phyloP scores from a whole-genome alignment of 495 filamentous ascomycete species.

The Haplographium delicatum region DNA sequence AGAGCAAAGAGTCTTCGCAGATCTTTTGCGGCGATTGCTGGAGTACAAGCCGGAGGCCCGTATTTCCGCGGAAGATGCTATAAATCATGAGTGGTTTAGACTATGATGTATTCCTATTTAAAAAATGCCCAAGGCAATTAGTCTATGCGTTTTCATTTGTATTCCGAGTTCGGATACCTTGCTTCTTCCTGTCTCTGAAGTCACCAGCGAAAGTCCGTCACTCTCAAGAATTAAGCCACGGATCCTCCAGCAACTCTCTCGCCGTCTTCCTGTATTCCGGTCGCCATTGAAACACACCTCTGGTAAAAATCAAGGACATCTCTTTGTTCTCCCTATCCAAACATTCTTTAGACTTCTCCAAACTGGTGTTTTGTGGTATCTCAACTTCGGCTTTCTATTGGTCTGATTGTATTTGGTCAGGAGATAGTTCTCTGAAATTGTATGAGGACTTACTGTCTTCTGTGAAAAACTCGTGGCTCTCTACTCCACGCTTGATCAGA shows the following conservation, averaged over 20 bases:
- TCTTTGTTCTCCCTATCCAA: slow-evolving; percentile 34
- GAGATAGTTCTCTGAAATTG: slow-evolving; percentile 8
- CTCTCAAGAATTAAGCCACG: slow-evolving; percentile 39
- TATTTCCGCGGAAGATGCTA: too few species aligned
- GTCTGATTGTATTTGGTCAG: slow-evolving; percentile 23
- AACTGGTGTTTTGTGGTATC: slow-evolving; percentile 23
- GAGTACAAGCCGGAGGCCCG: too few species aligned
- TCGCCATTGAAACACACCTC: slow-evolving; percentile 44
- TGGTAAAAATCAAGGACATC: slow-evolving; percentile 38
- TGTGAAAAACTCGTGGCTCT: slow-evolving; percentile 29
- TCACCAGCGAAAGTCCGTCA: too few species aligned
- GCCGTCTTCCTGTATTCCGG: slow-evolving; percentile 42
- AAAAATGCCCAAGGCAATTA: too few species aligned
- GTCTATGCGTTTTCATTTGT: too few species aligned
- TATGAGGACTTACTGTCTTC: slow-evolving; percentile 6
- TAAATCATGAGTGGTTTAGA: too few species aligned
- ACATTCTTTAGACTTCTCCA: slow-evolving; percentile 32
- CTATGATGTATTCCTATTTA: too few species aligned
- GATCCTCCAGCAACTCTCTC: slow-evolving; percentile 36
- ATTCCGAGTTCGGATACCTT: too few species aligned
- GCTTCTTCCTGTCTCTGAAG: too few species aligned
- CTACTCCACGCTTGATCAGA: slow-evolving; percentile 33
- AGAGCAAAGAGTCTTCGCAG: too few species aligned
- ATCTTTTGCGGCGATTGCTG: too few species aligned
- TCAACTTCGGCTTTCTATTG: slow-evolving; percentile 29